Evolutionary conservation across 2,329 filamentous ascomycete species (phyloP).

Genomic region (Alternaria brassicicola): DNA sequence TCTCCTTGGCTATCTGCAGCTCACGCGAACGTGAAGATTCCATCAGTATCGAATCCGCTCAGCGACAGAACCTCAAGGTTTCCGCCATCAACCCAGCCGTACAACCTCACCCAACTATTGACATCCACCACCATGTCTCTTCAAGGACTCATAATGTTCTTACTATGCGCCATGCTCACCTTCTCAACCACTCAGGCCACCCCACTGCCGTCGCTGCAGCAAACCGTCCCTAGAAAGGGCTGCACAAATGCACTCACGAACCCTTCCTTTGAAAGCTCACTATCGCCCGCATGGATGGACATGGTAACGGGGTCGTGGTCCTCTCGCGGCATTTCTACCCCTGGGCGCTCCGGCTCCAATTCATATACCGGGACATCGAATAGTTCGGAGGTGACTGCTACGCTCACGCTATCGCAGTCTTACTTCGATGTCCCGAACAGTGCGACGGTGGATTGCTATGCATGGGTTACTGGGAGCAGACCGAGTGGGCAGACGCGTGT

Average conservation of each 20-base stretch:
- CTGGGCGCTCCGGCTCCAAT: conserved; percentile 5
- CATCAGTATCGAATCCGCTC: neutral
- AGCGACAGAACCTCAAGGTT: neutral
- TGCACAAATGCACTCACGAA: conserved; percentile 24
- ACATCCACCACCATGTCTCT: neutral
- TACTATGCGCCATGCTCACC: neutral
- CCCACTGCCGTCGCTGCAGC: neutral
- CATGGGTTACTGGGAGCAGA: conserved; percentile 16
- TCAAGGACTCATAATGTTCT: neutral
- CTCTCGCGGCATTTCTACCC: conserved; percentile 6
- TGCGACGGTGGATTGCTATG: conserved; percentile 13
- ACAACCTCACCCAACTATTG: neutral
- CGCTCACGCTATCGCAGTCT: conserved; percentile 23
- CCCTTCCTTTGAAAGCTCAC: conserved; percentile 25
- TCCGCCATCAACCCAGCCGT: neutral
- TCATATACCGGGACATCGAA: conserved; percentile 20
- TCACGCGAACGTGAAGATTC: neutral
- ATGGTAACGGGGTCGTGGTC: conserved; percentile 27
- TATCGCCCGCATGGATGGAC: conserved; percentile 20
- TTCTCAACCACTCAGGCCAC: neutral
- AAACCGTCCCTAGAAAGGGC: conserved; percentile 2
- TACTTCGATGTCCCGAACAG: conserved; percentile 5
- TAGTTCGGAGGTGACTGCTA: conserved; percentile 13
- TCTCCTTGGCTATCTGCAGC: neutral
- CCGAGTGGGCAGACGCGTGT: conserved; percentile 18